phyloP scores from a whole-genome alignment of 805 yeast genomes.

The Candida boidinii region DNA sequence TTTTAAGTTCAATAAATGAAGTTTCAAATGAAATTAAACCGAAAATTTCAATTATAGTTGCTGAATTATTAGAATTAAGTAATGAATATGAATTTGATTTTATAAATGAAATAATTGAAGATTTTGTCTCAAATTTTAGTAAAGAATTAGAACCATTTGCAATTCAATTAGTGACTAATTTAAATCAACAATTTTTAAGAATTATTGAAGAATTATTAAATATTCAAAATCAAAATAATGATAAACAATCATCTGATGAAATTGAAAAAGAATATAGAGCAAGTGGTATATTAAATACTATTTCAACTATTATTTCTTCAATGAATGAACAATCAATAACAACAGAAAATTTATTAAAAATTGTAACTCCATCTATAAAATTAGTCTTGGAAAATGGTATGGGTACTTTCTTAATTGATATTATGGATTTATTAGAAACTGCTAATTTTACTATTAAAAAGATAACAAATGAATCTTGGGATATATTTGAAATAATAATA shows the following conservation, averaged over 20 bases:
- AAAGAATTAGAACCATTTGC: slow-evolving; percentile 89
- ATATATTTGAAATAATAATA: slow-evolving; percentile 30
- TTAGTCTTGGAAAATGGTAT: slow-evolving; percentile 57
- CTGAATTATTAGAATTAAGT: slow-evolving; percentile 59
- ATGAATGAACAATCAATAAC: slow-evolving; percentile 70
- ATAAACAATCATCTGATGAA: slow-evolving; percentile 26
- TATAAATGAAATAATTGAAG: slow-evolving; percentile 85
- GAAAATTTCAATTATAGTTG: slow-evolving; percentile 69
- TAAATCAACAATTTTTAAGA: slow-evolving; percentile 66
- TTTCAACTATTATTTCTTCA: slow-evolving; percentile 72
- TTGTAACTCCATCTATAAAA: slow-evolving; percentile 60
- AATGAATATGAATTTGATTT: slow-evolving; percentile 77
- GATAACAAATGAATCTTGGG: slow-evolving; percentile 38
- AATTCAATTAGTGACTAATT: slow-evolving; percentile 49
- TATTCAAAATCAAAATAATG: slow-evolving; percentile 23
- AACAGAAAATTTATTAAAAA: slow-evolving; percentile 55
- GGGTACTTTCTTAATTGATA: slow-evolving; percentile 69
- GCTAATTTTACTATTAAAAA: slow-evolving; percentile 51
- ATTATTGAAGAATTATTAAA: slow-evolving; percentile 57
- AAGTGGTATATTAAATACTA: slow-evolving; percentile 69
- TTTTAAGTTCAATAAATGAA: slow-evolving; percentile 25
- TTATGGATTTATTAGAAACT: slow-evolving; percentile 62
- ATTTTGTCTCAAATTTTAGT: slow-evolving; percentile 78
- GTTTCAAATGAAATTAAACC: slow-evolving; percentile 54
- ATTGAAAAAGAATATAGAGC: slow-evolving; percentile 77